Base-by-base conservation (phyloP, 352 stramenopile genomes). In the Globisporangium cederbergense region DNA sequence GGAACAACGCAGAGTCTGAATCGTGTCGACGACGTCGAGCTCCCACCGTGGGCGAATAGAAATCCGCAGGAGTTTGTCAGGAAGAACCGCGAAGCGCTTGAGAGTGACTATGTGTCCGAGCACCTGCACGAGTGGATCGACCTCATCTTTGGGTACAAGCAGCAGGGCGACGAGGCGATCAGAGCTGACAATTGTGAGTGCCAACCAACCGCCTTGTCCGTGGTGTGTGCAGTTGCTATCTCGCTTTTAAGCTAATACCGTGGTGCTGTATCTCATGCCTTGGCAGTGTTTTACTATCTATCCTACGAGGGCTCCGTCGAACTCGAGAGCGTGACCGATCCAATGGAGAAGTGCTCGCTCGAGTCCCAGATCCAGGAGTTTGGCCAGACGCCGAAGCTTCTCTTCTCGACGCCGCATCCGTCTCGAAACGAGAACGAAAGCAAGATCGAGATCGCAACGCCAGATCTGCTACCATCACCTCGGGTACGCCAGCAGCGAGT, bases 121-220 rank as follows among this genome's bases (percentile, higher is more conserved):
- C 89, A 99, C 66, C 84, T 99, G 20, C 97, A 99, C 73, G 77
- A 95, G 72, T 99, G 98, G 98, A 98, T 99, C 38, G 98, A 99
- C 79, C 84, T 99, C 30, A 90, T 99, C 30, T 99, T 99, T 78
- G 98, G 98, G 0, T 98, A 86, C 78, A 98, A 99, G 59, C 98
- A 99, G 70, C 91, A 97, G 76, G 97, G 97, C 13, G 76, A 89
- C 11, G 79, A 86, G 60, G 87, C 87, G 0, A 59, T 90, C 46
- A 72, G 82, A 14, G 79, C 86, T 10, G 78, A 93, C 63, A 96
- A 96, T 60, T 62, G 85, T 93, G 81, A 59, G 78, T 75, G 2
- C 20, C 32, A 36, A 22, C 43, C 16, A 22, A 22, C 20, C 43
- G 43, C 18, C 20, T 22, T 50, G 43, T 50, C 18, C 72, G 74